A percentile compares a stretch with the other conserved stretches of the same genome.
Evolutionary conservation across 345 rosid genomes (phyloP).

Genomic region (Citrus australasica): DNA sequence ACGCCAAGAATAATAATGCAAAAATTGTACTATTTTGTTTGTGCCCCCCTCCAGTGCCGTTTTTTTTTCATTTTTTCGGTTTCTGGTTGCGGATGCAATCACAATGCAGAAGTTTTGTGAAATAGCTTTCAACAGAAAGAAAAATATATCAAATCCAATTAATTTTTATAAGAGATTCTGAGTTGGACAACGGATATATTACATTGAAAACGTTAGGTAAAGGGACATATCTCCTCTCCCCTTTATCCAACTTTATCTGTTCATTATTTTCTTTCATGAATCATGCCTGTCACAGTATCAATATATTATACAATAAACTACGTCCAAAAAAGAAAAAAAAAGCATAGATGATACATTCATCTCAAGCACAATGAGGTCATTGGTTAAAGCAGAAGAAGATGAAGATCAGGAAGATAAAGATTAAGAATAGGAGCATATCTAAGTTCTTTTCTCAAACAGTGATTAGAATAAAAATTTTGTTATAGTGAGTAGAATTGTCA

Average conservation of each 20-base stretch:
- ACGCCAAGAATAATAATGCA: not conserved
- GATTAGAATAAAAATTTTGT: not conserved
- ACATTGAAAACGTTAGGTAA: slow-evolving; percentile 21
- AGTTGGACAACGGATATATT: not conserved
- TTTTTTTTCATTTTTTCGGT: not conserved
- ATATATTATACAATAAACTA: not conserved
- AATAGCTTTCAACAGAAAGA: not conserved
- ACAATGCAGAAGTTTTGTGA: not conserved
- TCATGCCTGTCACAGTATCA: not conserved
- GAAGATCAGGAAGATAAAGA: too few relatives aligned
- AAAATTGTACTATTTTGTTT: not conserved
- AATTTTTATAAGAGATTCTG: not conserved
- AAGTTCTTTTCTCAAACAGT: not conserved
- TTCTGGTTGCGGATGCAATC: not conserved
- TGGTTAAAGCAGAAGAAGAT: not conserved
- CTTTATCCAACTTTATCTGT: not conserved
- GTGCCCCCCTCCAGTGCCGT: not conserved
- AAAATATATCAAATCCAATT: not conserved
- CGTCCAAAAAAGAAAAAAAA: not conserved
- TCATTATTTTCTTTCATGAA: not conserved
- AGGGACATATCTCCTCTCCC: not conserved
- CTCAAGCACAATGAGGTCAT: not conserved
- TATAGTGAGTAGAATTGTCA: not conserved
- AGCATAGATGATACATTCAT: not conserved
- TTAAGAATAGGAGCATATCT: not conserved